Base-by-base conservation (phyloP, 371 early-diverging fungal genomes). In the Lichtheimia corymbifera region DNA sequence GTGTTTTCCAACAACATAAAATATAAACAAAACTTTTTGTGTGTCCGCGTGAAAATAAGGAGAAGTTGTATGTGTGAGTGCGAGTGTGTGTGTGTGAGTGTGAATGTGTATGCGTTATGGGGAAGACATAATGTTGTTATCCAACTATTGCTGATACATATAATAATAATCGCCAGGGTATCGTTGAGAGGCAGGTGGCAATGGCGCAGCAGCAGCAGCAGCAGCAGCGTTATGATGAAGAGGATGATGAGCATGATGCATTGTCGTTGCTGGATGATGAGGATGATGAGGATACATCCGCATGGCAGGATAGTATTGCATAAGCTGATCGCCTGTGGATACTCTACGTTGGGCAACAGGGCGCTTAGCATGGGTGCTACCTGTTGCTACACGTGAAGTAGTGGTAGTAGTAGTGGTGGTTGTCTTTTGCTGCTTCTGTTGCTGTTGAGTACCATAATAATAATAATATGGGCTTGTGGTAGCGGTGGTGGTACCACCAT, bases 131-230 rank as follows among this genome's bases (percentile, higher is more conserved):
- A 28, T 5, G 28, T 4, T 35, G 9, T 30, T 1, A 35, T 28
- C 28, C 28, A 11, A 35, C 11, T 35, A 42, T 56, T 56, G 22
- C 7, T 45, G 42, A 42, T 56, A 56, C 45, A 56, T 56, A 11
- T 56, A 56, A 11, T 56, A 56, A 27, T 56, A 56, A 45, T 56
- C 57, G 22, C 42, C 13, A 18, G 20, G 54, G 12, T 54, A 28
- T 28, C 28, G 40, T 24, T 56, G 55, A 2, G 47, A 14, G 14
- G 55, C 12, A 30, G 43, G 4, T 55, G 43, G 30, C 15, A 28
- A 28, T 28, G 52, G 24, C 9, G 17, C 25, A 22, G 51, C 25
- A 22, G 51, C 22, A 25, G 51, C 0, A 7, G 51, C 3, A 12
- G 25, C 14, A 28, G 50, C 50, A 50, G 13, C 35, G 9, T 5